These are phyloP conservation scores for Paraconiothyrium sp. DNA, from an alignment of 2,329 filamentous ascomycete species.

Conservation along the genomic window DNA sequence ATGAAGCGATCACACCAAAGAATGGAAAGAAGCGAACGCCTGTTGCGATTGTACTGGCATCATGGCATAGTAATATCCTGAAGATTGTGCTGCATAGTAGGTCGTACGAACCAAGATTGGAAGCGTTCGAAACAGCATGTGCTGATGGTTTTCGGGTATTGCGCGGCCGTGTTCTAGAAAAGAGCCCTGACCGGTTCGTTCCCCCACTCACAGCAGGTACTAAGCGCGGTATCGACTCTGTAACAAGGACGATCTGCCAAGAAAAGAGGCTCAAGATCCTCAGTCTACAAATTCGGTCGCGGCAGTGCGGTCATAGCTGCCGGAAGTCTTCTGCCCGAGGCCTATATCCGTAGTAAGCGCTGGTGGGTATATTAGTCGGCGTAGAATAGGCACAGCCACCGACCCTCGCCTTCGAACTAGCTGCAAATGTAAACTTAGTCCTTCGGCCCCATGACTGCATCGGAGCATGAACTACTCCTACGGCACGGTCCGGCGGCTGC, in stretches of 20 bases:
- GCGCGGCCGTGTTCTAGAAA: conserved; percentile 33
- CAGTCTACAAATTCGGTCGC: conserved; percentile 30
- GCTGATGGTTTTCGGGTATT: conserved; percentile 31
- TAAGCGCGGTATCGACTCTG: conserved; percentile 34
- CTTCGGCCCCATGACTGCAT: conserved; percentile 34
- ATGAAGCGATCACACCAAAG: too few species aligned
- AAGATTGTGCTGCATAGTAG: too few species aligned
- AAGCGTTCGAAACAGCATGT: conserved; percentile 34
- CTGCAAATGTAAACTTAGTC: conserved; percentile 32
- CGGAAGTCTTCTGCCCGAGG: conserved; percentile 32
- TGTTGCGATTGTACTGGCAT: background rate
- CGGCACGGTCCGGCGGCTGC: conserved; percentile 36
- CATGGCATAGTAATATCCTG: too few species aligned
- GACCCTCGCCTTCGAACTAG: conserved; percentile 29
- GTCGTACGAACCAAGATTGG: conserved; percentile 21
- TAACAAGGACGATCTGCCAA: conserved; percentile 35
- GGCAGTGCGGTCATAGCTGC: conserved; percentile 32
- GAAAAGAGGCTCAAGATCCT: conserved; percentile 39
- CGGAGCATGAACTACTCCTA: conserved; percentile 31
- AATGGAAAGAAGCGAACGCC: too few species aligned
- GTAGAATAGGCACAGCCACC: conserved; percentile 28
- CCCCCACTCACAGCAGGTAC: conserved; percentile 36
- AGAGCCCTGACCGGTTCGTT: conserved; percentile 26
- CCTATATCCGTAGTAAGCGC: conserved; percentile 38
- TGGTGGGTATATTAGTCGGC: conserved; percentile 21